Conservation (phyloP, 1,284 basidiomycete species). For the Sparassis latifolia region DNA sequence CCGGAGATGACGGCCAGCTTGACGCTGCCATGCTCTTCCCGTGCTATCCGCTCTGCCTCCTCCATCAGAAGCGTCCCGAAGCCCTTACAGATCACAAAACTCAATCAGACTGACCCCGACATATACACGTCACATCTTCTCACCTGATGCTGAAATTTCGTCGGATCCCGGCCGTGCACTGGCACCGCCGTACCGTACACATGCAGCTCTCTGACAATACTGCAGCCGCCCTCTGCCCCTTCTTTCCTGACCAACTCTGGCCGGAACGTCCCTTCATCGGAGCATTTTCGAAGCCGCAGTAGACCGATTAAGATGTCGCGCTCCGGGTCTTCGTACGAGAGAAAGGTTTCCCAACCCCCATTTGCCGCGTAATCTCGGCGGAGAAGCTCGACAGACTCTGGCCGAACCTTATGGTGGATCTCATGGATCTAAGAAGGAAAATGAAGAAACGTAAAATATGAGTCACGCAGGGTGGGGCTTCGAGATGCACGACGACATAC, state of each 20-base stretch:
- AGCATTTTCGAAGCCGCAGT: constrained; percentile 90
- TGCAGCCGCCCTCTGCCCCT: constrained; percentile 73
- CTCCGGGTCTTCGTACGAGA: constrained; percentile 98
- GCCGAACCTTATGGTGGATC: constrained; percentile 96
- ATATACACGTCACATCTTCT: not conserved
- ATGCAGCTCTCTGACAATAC: constrained; percentile 94
- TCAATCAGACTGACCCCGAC: too few relatives aligned
- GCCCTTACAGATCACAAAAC: constrained; percentile 43
- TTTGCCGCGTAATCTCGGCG: constrained; percentile 96
- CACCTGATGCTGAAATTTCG: constrained; percentile 95
- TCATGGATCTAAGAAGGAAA: constrained; percentile 76
- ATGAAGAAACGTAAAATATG: not conserved
- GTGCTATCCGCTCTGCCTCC: constrained; percentile 97
- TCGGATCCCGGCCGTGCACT: constrained; percentile 95
- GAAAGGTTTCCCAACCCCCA: constrained; percentile 98
- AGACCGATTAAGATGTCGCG: constrained; percentile 95
- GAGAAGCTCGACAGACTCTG: constrained; percentile 95
- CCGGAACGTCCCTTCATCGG: constrained; percentile 92
- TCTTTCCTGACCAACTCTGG: constrained; percentile 80
- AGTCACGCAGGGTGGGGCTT: constrained; percentile 2
- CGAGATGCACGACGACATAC: constrained; percentile 41
- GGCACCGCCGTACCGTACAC: constrained; percentile 99
- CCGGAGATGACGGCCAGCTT: constrained; percentile 97
- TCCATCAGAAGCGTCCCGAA: constrained; percentile 99
- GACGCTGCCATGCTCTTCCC: constrained; percentile 92